Conservation (phyloP, 176 grass and related monocot genomes). For the Canna indica region DNA sequence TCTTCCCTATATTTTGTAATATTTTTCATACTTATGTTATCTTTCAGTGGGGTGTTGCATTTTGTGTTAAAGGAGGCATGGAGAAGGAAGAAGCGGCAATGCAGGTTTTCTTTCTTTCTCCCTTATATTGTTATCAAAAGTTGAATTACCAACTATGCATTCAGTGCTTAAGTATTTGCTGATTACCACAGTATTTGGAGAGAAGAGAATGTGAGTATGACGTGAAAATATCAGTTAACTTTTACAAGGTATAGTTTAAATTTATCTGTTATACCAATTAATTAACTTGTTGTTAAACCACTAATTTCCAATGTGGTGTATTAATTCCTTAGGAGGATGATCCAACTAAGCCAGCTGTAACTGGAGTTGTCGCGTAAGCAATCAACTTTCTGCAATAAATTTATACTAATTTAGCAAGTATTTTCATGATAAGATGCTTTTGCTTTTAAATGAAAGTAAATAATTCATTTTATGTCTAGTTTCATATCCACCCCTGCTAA, state of each 20-base stretch:
- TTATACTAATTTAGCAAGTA: too few relatives aligned
- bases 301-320: not conserved
- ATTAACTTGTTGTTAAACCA: not conserved
- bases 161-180: not conserved
- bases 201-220: slow-evolving; percentile 95
- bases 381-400: too few relatives aligned
- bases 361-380: slow-evolving; percentile 60
- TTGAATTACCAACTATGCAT: not conserved
- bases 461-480: slow-evolving; percentile 20
- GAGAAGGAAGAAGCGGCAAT: slow-evolving; percentile 10
- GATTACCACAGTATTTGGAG: slow-evolving; percentile 62
- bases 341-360: slow-evolving; percentile 40
- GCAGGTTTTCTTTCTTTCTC: not conserved
- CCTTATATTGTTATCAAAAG: not conserved
- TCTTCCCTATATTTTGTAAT: too few relatives aligned
- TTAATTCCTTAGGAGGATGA: slow-evolving; percentile 55
- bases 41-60: slow-evolving; percentile 7
- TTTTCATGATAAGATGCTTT: not conserved
- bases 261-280: not conserved
- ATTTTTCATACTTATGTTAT: not conserved
- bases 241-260: slow-evolving; percentile 58
- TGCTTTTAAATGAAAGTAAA: slow-evolving; percentile 13
- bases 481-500: slow-evolving; percentile 72
- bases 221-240: slow-evolving; percentile 57
- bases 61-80: slow-evolving; percentile 4